Evolutionary conservation across 345 rosid genomes (phyloP).

Genomic region (Eucalyptus viminalis): DNA sequence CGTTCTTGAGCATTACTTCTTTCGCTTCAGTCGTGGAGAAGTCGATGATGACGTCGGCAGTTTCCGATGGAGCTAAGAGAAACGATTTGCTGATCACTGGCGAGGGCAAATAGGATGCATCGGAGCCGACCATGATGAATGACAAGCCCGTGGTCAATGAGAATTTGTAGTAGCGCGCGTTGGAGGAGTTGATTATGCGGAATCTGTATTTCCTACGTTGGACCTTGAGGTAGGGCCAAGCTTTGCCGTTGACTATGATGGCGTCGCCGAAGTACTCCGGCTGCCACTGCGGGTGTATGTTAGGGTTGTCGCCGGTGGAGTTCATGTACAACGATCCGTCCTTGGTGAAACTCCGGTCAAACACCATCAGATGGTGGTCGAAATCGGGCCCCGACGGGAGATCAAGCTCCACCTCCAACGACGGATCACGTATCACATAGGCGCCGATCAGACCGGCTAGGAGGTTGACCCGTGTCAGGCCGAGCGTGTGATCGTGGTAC

Average conservation of each 20-base stretch:
- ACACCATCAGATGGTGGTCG: not conserved
- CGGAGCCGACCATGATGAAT: not conserved
- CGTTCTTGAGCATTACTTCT: conserved; percentile 27
- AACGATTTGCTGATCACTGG: not conserved
- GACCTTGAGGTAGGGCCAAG: conserved; percentile 1
- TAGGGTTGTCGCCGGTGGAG: not conserved
- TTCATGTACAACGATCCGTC: conserved; percentile 10
- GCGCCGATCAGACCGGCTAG: not conserved
- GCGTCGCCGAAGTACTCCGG: not conserved
- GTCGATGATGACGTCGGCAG: conserved; percentile 52
- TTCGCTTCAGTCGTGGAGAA: conserved; percentile 28
- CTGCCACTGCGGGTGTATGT: not conserved
- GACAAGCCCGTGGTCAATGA: not conserved
- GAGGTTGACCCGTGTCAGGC: conserved; percentile 3
- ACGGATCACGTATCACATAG: not conserved
- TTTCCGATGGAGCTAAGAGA: conserved; percentile 53
- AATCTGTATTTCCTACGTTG: not conserved
- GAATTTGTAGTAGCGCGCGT: not conserved
- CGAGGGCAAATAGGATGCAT: not conserved
- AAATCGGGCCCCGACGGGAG: not conserved
- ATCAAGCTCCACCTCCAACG: not conserved
- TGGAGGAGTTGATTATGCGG: not conserved
- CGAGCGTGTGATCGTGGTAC: conserved; percentile 13
- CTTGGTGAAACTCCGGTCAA: not conserved
- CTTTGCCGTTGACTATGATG: conserved; percentile 1